Evolutionary conservation across 2,329 filamentous ascomycete genomes (phyloP).

Genomic region (Fusarium siculi): DNA sequence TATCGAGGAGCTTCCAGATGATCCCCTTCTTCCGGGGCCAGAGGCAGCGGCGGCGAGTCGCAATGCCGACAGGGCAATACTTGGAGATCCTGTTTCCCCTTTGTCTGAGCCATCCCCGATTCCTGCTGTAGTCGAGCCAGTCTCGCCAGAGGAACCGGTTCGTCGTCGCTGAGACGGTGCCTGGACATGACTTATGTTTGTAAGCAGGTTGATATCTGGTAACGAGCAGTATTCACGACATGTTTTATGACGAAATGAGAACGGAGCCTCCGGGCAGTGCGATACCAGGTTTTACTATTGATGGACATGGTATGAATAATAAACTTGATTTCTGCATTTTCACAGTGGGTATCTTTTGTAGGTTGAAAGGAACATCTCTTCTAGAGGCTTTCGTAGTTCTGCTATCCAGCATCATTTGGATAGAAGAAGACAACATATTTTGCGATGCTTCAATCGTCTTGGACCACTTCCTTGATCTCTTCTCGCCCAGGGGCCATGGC

Average conservation of each 20-base stretch:
- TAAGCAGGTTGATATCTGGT: constrained; percentile 5
- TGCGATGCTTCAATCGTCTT: constrained; percentile 62
- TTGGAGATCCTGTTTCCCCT: constrained; percentile 36
- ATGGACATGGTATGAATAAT: constrained; percentile 21
- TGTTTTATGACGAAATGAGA: constrained; percentile 22
- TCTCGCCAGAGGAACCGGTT: constrained; percentile 14
- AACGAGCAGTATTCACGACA: constrained; percentile 29
- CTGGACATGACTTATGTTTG: neutral
- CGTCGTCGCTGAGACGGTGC: constrained; percentile 20
- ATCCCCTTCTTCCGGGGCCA: constrained; percentile 55
- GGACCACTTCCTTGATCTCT: constrained; percentile 73
- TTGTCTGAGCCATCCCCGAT: constrained; percentile 22
- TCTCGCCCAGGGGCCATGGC: constrained; percentile 59
- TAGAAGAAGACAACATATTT: neutral
- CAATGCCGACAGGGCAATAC: neutral
- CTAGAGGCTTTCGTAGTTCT: neutral
- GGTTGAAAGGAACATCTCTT: neutral
- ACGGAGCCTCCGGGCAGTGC: constrained; percentile 8
- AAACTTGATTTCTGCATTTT: constrained; percentile 31
- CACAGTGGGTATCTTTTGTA: constrained; percentile 45
- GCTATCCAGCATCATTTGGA: neutral
- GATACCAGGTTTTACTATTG: constrained; percentile 22
- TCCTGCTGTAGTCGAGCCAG: constrained; percentile 9
- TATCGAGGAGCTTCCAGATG: constrained; percentile 63
- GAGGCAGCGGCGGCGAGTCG: constrained; percentile 22